A percentile compares a stretch with the other conserved stretches of the same genome.
These are phyloP conservation scores for Zygoascus hellenicus DNA, from an alignment of 1,139 yeast genomes.

Conservation along the genomic window DNA sequence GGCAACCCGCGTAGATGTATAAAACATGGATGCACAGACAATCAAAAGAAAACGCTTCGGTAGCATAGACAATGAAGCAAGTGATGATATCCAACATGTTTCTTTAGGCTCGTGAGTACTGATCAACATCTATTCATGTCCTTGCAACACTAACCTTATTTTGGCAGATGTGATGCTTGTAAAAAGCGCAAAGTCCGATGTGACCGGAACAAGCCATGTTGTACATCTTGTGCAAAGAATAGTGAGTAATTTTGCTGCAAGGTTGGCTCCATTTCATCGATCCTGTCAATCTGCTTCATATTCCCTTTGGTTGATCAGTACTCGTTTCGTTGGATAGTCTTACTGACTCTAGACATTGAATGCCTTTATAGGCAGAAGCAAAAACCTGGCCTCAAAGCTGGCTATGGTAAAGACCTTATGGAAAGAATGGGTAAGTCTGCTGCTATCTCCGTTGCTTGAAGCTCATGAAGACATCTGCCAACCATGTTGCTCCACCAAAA, in stretches of 20 bases:
- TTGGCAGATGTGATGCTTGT: conserved; percentile 20
- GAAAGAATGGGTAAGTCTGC: conserved; percentile 15
- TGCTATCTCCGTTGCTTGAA: no score
- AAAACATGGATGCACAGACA: no score
- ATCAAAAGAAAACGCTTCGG: no score
- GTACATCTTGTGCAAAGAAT: conserved; percentile 19
- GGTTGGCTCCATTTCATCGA: neutral
- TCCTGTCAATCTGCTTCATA: neutral
- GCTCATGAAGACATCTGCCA: neutral
- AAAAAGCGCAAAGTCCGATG: conserved; percentile 22
- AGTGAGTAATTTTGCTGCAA: conserved; percentile 13
- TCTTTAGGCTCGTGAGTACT: neutral
- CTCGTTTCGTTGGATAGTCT: neutral
- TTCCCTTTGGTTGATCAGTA: no score
- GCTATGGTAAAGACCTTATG: conserved; percentile 21
- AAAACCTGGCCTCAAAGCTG: conserved; percentile 23
- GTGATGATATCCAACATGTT: no score
- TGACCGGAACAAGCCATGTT: conserved; percentile 18
- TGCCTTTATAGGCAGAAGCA: conserved; percentile 19
- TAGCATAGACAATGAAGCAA: no score
- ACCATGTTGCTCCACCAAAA: neutral
- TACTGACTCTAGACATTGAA: conserved; percentile 12
- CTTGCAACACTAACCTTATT: neutral
- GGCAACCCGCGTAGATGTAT: no score
- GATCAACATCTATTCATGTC: neutral